phyloP scores from a whole-genome alignment of 768 basidiomycete genomes.

The Rubroboletus satanas region DNA sequence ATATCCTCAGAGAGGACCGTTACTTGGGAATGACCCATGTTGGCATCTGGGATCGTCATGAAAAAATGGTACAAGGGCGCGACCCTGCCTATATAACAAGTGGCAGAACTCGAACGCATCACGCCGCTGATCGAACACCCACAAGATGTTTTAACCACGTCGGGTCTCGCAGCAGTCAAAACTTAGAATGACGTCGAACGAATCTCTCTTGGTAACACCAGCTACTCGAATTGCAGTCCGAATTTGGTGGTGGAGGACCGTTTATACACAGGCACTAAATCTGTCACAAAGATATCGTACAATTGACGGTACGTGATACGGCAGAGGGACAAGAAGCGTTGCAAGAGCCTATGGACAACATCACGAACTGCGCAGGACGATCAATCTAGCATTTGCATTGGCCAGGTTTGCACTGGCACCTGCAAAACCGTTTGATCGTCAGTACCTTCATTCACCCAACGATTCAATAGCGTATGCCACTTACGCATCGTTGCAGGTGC shows the following conservation, averaged over 20 bases:
- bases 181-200: not conserved
- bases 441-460: not conserved
- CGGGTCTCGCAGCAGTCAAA: not conserved
- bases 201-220: not conserved
- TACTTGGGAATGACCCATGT: not conserved
- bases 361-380: not conserved
- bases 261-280: not conserved
- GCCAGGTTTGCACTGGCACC: slow-evolving; percentile 16
- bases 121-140: not conserved
- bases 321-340: not conserved
- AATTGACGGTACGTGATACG: not conserved
- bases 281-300: not conserved
- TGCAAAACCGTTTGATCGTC: not conserved
- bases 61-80: not conserved
- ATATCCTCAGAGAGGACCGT: too few species aligned
- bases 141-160: not conserved
- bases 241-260: not conserved
- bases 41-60: not conserved
- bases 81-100: not conserved
- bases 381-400: slow-evolving; percentile 13
- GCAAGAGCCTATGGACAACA: not conserved
- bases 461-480: not conserved
- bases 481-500: slow-evolving; percentile 12
- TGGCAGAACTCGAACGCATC: not conserved
- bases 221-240: not conserved